A percentile compares a stretch with the other conserved stretches of the same genome.
phyloP scores from a whole-genome alignment of 225 moss, liverwort and hornwort genomes.

The Neckera pumila region DNA sequence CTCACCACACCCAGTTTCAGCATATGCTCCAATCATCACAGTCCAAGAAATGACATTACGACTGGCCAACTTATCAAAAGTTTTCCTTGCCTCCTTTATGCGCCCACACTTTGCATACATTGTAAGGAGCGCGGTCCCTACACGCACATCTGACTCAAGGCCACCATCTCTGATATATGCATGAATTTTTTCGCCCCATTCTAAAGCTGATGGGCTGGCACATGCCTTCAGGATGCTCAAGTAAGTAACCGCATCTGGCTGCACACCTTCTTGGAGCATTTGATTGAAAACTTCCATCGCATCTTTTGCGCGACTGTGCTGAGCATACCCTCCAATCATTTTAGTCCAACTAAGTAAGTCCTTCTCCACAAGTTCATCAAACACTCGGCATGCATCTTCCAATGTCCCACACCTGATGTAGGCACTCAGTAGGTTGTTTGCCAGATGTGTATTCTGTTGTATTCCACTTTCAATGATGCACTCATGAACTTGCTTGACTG shows the following conservation, averaged over 20 bases:
- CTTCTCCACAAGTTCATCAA: neutral
- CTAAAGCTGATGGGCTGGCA: neutral
- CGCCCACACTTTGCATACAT: neutral
- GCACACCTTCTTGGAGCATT: neutral
- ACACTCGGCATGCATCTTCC: neutral
- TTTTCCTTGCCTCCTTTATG: neutral
- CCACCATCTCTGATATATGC: neutral
- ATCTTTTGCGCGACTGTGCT: neutral
- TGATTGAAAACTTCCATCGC: neutral
- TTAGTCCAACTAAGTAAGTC: neutral
- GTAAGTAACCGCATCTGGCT: neutral
- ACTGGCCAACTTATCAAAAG: neutral
- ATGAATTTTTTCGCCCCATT: neutral
- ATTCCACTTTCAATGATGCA: neutral
- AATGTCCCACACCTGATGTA: neutral
- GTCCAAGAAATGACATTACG: neutral
- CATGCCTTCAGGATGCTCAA: neutral
- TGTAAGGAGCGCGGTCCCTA: neutral
- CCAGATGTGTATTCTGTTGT: neutral
- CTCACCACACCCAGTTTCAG: neutral
- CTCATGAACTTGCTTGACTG: neutral
- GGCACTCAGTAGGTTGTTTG: neutral
- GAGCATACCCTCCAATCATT: neutral
- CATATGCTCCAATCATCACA: neutral
- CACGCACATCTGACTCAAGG: neutral